phyloP scores from a whole-genome alignment of 1,139 yeast species.

The Debaryomycetaceae sp. region DNA sequence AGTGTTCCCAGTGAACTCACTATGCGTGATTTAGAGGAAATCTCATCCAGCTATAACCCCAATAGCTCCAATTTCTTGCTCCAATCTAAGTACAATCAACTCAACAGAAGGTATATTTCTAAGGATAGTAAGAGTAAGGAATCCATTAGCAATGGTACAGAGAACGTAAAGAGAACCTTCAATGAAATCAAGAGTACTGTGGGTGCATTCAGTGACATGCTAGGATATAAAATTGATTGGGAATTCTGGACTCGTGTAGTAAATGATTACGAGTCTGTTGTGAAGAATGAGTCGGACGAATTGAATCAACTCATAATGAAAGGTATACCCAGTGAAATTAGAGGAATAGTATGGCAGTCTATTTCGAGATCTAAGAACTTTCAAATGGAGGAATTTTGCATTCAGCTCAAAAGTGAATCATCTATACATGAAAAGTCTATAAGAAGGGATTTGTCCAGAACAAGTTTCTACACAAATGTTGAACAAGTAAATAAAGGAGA shows the following conservation, averaged over 20 bases:
- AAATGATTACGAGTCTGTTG: conserved; percentile 67
- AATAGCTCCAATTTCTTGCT: conserved; percentile 30
- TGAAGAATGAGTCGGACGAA: conserved; percentile 55
- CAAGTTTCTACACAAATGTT: conserved; percentile 71
- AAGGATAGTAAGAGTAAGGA: conserved; percentile 38
- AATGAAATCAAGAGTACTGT: conserved; percentile 49
- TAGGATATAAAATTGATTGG: conserved; percentile 60
- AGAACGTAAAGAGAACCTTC: conserved; percentile 60
- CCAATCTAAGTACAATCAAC: conserved; percentile 32
- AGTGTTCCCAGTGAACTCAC: conserved; percentile 5
- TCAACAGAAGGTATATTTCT: conserved; percentile 25
- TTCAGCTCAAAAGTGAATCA: conserved; percentile 46
- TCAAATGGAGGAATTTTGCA: conserved; percentile 67
- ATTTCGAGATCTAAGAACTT: conserved; percentile 77
- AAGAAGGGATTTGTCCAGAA: conserved; percentile 76
- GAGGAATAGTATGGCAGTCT: conserved; percentile 92
- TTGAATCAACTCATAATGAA: conserved; percentile 59
- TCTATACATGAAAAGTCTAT: conserved; percentile 76
- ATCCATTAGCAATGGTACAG: conserved; percentile 57
- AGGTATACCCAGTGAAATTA: conserved; percentile 81
- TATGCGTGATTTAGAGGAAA: conserved; percentile 11
- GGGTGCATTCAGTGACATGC: conserved; percentile 39
- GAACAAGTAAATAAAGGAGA: conserved; percentile 49
- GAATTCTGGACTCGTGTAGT: conserved; percentile 85
- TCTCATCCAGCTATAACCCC: conserved; percentile 22